Conservation (phyloP, 345 rosid species). For the Eucalyptus dawsonii region DNA sequence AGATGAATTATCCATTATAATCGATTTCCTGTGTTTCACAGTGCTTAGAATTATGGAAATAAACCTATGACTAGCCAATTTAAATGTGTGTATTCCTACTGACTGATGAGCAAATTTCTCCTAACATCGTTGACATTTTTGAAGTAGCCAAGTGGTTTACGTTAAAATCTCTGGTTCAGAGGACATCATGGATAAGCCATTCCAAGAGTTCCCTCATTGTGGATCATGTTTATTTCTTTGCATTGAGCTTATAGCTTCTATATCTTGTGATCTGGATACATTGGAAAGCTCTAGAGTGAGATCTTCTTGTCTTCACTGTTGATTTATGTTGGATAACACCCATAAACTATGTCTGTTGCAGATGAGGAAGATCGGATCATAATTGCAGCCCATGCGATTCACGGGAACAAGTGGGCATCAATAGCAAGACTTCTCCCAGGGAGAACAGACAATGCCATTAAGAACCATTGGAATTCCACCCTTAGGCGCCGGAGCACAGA, state of each 20-base stretch:
- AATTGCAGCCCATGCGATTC: conserved; percentile 50
- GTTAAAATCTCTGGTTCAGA: background rate
- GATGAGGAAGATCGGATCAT: conserved; percentile 71
- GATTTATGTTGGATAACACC: background rate
- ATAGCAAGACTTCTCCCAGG: conserved; percentile 77
- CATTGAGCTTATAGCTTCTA: background rate
- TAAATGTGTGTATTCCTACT: background rate
- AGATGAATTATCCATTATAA: background rate
- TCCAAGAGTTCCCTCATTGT: background rate
- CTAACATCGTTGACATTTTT: background rate
- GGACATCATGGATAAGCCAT: background rate
- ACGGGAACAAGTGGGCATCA: conserved; percentile 83
- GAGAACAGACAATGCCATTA: conserved; percentile 84
- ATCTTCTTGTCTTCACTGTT: background rate
- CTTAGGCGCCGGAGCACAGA: conserved; percentile 43
- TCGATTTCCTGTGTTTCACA: background rate
- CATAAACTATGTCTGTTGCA: conserved; percentile 2
- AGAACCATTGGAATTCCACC: conserved; percentile 88
- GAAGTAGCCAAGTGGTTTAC: background rate
- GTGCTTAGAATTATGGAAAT: background rate
- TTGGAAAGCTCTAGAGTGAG: background rate
- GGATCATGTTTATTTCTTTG: background rate
- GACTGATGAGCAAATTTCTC: background rate
- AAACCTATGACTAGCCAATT: background rate
- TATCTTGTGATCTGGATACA: background rate